phyloP scores from a whole-genome alignment of 495 filamentous ascomycete genomes.

The Cercophora scortea region DNA sequence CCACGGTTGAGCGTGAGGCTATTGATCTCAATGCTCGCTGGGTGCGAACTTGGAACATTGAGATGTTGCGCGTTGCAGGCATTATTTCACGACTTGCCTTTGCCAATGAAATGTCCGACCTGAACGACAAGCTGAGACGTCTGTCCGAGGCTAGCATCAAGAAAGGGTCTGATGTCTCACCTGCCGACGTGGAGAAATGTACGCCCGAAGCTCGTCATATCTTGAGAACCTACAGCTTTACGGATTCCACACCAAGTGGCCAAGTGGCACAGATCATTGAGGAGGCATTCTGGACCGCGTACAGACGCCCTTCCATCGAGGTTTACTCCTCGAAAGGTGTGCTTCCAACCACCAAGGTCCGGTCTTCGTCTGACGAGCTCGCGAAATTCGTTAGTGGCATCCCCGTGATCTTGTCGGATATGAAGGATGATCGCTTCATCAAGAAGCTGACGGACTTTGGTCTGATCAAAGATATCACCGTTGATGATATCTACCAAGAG shows the following conservation, averaged over 20 bases:
- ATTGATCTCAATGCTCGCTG: slow-evolving; percentile 94
- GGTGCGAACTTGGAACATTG: slow-evolving; percentile 92
- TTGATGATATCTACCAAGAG: slow-evolving; percentile 75
- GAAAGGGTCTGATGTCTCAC: slow-evolving; percentile 32
- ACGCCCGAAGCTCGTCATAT: slow-evolving; percentile 73
- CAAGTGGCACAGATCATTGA: slow-evolving; percentile 77
- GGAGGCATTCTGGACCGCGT: slow-evolving; percentile 90
- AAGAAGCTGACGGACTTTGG: slow-evolving; percentile 69
- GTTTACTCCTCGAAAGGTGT: slow-evolving; percentile 83
- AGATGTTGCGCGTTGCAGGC: slow-evolving; percentile 85
- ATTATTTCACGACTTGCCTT: slow-evolving; percentile 86
- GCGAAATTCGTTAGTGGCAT: slow-evolving; percentile 83
- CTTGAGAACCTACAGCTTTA: slow-evolving; percentile 74
- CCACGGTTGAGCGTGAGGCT: slow-evolving; percentile 95
- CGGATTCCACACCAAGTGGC: slow-evolving; percentile 79
- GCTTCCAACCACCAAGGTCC: slow-evolving; percentile 65
- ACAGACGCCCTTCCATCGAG: slow-evolving; percentile 71
- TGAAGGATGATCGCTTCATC: slow-evolving; percentile 64
- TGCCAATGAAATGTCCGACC: slow-evolving; percentile 70
- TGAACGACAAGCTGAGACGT: slow-evolving; percentile 50
- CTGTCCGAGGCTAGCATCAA: slow-evolving; percentile 35
- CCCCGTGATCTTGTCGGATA: slow-evolving; percentile 70
- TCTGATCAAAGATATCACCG: slow-evolving; percentile 74
- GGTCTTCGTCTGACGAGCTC: slow-evolving; percentile 71
- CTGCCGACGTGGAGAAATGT: slow-evolving; percentile 54